These are phyloP conservation scores for Hypocrella siamensis DNA, from an alignment of 2,329 filamentous ascomycete species.

Conservation along the genomic window DNA sequence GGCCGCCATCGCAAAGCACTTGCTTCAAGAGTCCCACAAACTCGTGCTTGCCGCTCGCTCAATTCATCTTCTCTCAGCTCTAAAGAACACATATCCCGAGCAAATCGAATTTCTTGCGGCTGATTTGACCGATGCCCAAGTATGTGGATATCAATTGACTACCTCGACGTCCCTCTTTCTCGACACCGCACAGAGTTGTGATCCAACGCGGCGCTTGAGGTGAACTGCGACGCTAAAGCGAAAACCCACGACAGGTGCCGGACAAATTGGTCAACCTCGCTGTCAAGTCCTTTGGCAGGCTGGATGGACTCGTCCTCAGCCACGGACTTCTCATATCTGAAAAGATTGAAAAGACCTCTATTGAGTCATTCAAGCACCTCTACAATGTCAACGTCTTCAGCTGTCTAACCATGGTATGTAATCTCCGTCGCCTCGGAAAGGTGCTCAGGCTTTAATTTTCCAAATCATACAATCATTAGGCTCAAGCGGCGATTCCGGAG, in stretches of 20 bases:
- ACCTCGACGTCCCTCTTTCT: neutral
- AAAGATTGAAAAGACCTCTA: conserved; percentile 48
- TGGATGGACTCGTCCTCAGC: conserved; percentile 79
- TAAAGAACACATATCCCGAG: conserved; percentile 34
- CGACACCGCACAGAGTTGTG: neutral
- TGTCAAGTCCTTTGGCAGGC: conserved; percentile 46
- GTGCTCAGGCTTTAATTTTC: neutral
- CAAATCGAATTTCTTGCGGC: conserved; percentile 41
- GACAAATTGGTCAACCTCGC: conserved; percentile 50
- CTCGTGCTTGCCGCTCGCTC: conserved; percentile 44
- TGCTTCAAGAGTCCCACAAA: conserved; percentile 38
- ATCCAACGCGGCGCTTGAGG: too few relatives aligned
- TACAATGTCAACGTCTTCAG: conserved; percentile 87
- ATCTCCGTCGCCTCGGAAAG: neutral
- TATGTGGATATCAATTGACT: conserved; percentile 12
- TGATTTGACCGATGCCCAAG: conserved; percentile 38
- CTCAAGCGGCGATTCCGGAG: conserved; percentile 52
- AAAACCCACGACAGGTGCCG: conserved; percentile 26
- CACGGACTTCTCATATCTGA: conserved; percentile 73
- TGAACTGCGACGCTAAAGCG: neutral
- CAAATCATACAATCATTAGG: conserved; percentile 26
- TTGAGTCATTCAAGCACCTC: conserved; percentile 56
- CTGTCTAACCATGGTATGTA: conserved; percentile 55
- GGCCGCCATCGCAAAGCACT: conserved; percentile 33
- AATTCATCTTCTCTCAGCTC: conserved; percentile 27